These are phyloP conservation scores for Mortierella sp. DNA, from an alignment of 371 early-diverging fungal species.

Conservation along the genomic window DNA sequence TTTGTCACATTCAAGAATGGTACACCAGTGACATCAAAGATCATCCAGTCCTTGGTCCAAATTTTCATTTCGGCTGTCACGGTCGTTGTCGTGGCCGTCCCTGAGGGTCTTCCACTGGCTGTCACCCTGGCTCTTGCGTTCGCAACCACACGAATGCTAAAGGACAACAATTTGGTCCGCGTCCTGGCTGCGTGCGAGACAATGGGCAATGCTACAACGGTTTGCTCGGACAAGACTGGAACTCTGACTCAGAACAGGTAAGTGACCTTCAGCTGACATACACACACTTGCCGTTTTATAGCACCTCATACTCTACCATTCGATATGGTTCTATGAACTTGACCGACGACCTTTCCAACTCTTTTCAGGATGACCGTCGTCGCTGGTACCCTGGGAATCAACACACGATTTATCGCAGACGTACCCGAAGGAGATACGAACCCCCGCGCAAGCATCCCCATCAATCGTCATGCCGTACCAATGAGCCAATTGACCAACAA, in stretches of 20 bases:
- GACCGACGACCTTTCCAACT: neutral
- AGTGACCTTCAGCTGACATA: slow-evolving; percentile 31
- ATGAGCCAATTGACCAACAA: slow-evolving; percentile 57
- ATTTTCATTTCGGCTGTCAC: slow-evolving; percentile 79
- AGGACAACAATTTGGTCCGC: slow-evolving; percentile 92
- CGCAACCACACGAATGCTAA: slow-evolving; percentile 87
- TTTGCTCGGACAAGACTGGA: slow-evolving; percentile 94
- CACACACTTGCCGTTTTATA: slow-evolving; percentile 47
- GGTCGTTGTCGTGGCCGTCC: slow-evolving; percentile 82
- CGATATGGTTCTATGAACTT: too few relatives aligned
- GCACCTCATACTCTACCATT: neutral
- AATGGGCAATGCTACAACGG: slow-evolving; percentile 92
- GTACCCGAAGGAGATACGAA: slow-evolving; percentile 33
- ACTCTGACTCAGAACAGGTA: slow-evolving; percentile 85
- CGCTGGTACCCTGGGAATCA: slow-evolving; percentile 67
- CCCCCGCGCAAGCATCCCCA: slow-evolving; percentile 30
- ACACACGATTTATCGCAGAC: slow-evolving; percentile 51
- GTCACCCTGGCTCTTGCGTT: slow-evolving; percentile 82
- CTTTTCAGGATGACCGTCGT: slow-evolving; percentile 82
- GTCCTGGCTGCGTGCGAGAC: slow-evolving; percentile 92
- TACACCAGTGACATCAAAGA: slow-evolving; percentile 49
- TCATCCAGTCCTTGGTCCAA: slow-evolving; percentile 61
- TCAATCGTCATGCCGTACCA: slow-evolving; percentile 56
- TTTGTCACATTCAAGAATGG: slow-evolving; percentile 60
- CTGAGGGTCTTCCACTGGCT: slow-evolving; percentile 84